phyloP scores from a whole-genome alignment of 1,284 basidiomycete species.

The Neolentinus lepideus region DNA sequence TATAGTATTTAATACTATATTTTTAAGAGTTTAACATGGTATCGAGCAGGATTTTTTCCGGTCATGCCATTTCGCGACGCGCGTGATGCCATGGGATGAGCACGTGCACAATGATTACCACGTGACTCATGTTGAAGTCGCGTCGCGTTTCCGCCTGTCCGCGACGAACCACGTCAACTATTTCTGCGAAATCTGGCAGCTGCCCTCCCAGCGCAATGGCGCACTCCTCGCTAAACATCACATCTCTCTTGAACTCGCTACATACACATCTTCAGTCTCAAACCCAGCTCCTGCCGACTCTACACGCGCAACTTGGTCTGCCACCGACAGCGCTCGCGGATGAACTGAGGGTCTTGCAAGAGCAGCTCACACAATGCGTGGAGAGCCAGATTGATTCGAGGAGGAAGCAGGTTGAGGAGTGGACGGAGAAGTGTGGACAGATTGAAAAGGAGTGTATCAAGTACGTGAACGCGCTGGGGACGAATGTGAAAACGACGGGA shows the following conservation, averaged over 20 bases:
- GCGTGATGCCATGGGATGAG: too few species aligned
- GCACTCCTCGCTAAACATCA: constrained; percentile 21
- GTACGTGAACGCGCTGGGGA: constrained; percentile 62
- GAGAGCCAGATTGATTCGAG: constrained; percentile 61
- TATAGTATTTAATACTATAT: too few species aligned
- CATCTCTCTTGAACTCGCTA: constrained; percentile 65
- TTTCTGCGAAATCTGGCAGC: background rate
- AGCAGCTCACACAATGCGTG: constrained; percentile 61
- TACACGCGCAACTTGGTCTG: constrained; percentile 65
- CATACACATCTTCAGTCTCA: constrained; percentile 72
- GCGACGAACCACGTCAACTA: background rate
- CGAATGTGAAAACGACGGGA: constrained; percentile 56
- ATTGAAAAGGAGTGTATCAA: constrained; percentile 58
- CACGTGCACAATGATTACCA: background rate
- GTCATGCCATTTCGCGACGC: too few species aligned
- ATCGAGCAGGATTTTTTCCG: too few species aligned
- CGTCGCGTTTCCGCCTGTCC: background rate
- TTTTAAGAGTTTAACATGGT: too few species aligned
- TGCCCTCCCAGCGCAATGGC: background rate
- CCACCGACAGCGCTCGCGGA: constrained; percentile 68
- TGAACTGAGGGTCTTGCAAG: constrained; percentile 58
- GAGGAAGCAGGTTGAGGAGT: constrained; percentile 61
- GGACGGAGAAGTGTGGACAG: constrained; percentile 55
- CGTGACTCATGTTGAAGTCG: constrained; percentile 1
- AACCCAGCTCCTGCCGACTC: constrained; percentile 65